Conservation (phyloP, 1,284 basidiomycete genomes). For the Irpex rosettiformis region DNA sequence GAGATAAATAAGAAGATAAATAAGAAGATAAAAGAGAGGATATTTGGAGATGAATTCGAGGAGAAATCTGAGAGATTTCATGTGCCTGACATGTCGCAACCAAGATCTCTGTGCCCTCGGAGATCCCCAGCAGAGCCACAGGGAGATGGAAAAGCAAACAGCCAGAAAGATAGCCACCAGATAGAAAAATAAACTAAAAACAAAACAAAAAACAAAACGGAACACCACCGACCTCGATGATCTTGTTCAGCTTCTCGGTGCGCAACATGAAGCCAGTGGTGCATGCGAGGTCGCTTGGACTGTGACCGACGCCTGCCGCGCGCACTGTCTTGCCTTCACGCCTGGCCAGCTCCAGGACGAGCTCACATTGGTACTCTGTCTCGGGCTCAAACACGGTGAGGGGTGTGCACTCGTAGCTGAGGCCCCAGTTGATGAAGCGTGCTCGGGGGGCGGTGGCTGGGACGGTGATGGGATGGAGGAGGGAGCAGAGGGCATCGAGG, state of each 20-base stretch:
- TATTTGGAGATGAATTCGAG: no score
- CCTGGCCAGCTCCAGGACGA: slow-evolving; percentile 82
- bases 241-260: slow-evolving; percentile 64
- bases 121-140: slow-evolving; percentile 24
- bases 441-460: slow-evolving; percentile 38
- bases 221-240: slow-evolving; percentile 65
- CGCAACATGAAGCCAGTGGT: slow-evolving; percentile 82
- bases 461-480: slow-evolving; percentile 50
- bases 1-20: slow-evolving; percentile 8
- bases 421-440: slow-evolving; percentile 71
- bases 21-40: no score
- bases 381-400: slow-evolving; percentile 76
- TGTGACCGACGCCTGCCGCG: slow-evolving; percentile 89
- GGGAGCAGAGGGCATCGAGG: slow-evolving; percentile 41
- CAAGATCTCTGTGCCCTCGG: slow-evolving; percentile 18
- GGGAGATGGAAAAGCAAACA: background rate
- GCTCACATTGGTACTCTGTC: slow-evolving; percentile 68
- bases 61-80: background rate
- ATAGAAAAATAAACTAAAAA: slow-evolving; percentile 17
- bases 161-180: slow-evolving; percentile 20
- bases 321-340: slow-evolving; percentile 72
- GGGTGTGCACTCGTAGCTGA: slow-evolving; percentile 62
- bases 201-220: slow-evolving; percentile 12
- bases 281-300: slow-evolving; percentile 89
- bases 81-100: slow-evolving; percentile 16